phyloP scores from a whole-genome alignment of 2,329 filamentous ascomycete genomes.

The Scedosporium boydii region DNA sequence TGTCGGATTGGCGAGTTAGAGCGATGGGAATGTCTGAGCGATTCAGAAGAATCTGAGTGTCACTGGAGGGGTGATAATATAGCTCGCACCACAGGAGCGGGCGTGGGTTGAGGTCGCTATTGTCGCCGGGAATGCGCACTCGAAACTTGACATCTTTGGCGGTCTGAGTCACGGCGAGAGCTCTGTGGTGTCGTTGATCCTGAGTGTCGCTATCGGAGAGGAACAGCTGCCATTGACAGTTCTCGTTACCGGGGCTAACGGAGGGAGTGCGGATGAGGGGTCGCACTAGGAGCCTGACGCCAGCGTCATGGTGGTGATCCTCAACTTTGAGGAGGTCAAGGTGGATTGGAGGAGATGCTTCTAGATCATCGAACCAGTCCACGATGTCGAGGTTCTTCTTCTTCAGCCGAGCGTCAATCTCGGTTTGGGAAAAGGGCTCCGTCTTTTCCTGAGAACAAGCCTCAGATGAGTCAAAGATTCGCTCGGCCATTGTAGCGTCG shows the following conservation, averaged over 20 bases:
- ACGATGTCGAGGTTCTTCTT: slow-evolving; percentile 27
- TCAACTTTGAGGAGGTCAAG: slow-evolving; percentile 43
- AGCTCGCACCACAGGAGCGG: slow-evolving; percentile 49
- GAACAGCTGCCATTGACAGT: slow-evolving; percentile 46
- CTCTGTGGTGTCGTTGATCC: slow-evolving; percentile 36
- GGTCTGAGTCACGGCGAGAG: slow-evolving; percentile 51
- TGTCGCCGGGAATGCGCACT: slow-evolving; percentile 42
- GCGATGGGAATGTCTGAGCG: slow-evolving; percentile 44
- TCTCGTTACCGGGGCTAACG: slow-evolving; percentile 46
- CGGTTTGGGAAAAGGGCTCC: slow-evolving; percentile 47
- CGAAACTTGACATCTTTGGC: slow-evolving; percentile 51
- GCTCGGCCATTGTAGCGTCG: slow-evolving; percentile 2
- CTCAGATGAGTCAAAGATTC: slow-evolving; percentile 17
- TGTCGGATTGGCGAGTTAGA: slow-evolving; percentile 19
- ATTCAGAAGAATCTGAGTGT: slow-evolving; percentile 48
- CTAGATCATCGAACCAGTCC: slow-evolving; percentile 26
- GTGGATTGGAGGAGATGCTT: slow-evolving; percentile 28
- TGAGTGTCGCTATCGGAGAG: slow-evolving; percentile 43
- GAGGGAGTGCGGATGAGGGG: slow-evolving; percentile 43
- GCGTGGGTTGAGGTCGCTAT: slow-evolving; percentile 9
- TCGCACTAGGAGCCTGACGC: slow-evolving; percentile 48
- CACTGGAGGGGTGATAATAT: slow-evolving; percentile 50
- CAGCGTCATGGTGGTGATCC: slow-evolving; percentile 42
- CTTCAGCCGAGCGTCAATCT: slow-evolving; percentile 41
- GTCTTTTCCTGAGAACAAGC: slow-evolving; percentile 41